phyloP scores from a whole-genome alignment of 495 filamentous ascomycete genomes.

The Melanomma pulvis-pyrius region DNA sequence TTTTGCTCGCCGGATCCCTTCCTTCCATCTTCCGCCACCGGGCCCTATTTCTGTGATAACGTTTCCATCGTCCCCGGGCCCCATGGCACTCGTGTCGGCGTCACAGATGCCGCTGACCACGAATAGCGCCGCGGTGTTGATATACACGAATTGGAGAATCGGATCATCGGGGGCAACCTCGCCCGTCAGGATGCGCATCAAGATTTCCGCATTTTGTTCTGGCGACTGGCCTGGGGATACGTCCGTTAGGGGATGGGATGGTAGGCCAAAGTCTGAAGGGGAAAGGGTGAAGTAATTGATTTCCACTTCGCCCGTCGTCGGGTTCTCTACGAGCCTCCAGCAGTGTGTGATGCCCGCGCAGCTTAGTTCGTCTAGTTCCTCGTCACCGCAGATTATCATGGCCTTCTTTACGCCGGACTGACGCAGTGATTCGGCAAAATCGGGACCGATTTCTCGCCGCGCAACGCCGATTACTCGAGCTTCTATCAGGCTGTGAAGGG shows the following conservation, averaged over 20 bases:
- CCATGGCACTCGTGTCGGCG: slow-evolving; percentile 73
- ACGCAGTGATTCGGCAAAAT: slow-evolving; percentile 82
- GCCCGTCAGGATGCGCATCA: slow-evolving; percentile 74
- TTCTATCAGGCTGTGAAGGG: slow-evolving; percentile 75
- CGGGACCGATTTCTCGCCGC: slow-evolving; percentile 76
- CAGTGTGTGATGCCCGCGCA: slow-evolving; percentile 85
- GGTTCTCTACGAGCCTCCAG: slow-evolving; percentile 71
- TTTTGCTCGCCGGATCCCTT: slow-evolving; percentile 79
- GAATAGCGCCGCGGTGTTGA: slow-evolving; percentile 88
- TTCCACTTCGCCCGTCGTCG: slow-evolving; percentile 56
- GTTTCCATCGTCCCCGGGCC: slow-evolving; percentile 68
- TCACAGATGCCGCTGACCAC: slow-evolving; percentile 86
- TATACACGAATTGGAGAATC: slow-evolving; percentile 88
- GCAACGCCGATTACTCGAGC: slow-evolving; percentile 90
- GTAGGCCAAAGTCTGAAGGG: slow-evolving; percentile 83
- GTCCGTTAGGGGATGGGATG: slow-evolving; percentile 68
- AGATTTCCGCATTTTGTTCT: slow-evolving; percentile 80
- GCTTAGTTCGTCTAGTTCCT: slow-evolving; percentile 93
- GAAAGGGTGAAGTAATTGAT: slow-evolving; percentile 74
- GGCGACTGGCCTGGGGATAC: slow-evolving; percentile 86
- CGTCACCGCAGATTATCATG: slow-evolving; percentile 88
- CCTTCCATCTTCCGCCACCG: slow-evolving; percentile 87
- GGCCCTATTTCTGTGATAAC: slow-evolving; percentile 81
- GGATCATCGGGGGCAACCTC: slow-evolving; percentile 74
- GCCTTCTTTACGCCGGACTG: slow-evolving; percentile 79